Evolutionary conservation across 306 rosid genomes (phyloP), one percentile per base, ranked within the genome.

Genomic region (Corylus heterophylla): DNA sequence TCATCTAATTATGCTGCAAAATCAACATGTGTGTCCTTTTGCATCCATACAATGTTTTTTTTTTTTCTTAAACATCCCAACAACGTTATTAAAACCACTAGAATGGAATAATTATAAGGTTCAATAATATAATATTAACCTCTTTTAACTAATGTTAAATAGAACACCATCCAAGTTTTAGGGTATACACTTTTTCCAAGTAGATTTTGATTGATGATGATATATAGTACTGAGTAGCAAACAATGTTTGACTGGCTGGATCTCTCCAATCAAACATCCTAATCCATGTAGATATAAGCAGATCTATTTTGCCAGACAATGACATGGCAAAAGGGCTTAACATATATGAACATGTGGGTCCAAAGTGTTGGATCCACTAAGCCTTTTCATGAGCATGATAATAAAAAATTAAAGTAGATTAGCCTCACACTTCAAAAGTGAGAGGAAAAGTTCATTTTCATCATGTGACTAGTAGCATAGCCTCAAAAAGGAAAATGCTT

Each of bases 331-430:
- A 35, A 35, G 58, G 54, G 42, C 7, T 9, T 5, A 29, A 47
- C 69, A 61, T 72, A 61, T 72, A 71, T 77, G 13, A 78, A 86
- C 92, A 89, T 4, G 75, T 29, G 90, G 93, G 86, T 45, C 92
- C 89, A 16, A 45, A 5, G 9, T 85, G 87, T 83, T 89, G 90
- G 90, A 80, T 81, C 61, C 78, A 71, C 67, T 84, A 67, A 81
- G 81, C 81, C 79, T 71, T 86, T 76, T 78, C 81, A 77, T 73
- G 82, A 71, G 89, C 88, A 88, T 80, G 90, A 78, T 78, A 83
- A 76, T 82, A 85, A 47, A 85, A 80, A 76, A 80, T 82, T 87
- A 84, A 82, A 84, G 88, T 74, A 63, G 79, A 54, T 69, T 37
- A 51, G 73, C 1, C 72, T 20, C 81, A 64, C 64, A 29, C 83